Percentiles rank a stretch among this genome's conserved stretches.
Conservation (phyloP, 306 rosid genomes). For the Casuarina glauca region DNA sequence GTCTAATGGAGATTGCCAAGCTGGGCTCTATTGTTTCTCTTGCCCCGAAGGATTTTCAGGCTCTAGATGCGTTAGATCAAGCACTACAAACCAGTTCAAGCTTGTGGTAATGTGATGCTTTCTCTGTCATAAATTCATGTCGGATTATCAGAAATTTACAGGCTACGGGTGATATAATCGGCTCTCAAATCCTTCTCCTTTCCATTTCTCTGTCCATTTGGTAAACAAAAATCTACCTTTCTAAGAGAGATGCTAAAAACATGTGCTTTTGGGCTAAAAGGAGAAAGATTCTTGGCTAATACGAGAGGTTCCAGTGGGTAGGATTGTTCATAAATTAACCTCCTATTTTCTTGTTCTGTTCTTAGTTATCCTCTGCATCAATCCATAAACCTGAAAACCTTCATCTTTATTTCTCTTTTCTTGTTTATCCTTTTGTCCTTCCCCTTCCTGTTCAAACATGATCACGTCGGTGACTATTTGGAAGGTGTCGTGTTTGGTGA, state of each 20-base stretch:
- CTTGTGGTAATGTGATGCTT: constrained; percentile 50
- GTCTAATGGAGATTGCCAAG: constrained; percentile 59
- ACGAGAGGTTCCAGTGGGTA: neutral
- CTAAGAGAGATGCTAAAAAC: neutral
- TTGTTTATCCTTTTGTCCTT: neutral
- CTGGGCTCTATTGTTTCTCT: constrained; percentile 56
- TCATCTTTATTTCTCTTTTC: neutral
- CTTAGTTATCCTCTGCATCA: too few relatives aligned
- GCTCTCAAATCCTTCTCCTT: neutral
- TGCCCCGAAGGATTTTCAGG: constrained; percentile 51
- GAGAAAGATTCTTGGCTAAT: neutral
- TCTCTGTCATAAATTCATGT: neutral
- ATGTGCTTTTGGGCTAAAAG: neutral
- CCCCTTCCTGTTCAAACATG: too few relatives aligned
- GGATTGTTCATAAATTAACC: too few relatives aligned
- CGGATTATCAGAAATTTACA: too few relatives aligned
- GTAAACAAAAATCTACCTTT: neutral
- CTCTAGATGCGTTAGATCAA: constrained; percentile 70
- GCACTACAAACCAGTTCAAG: constrained; percentile 67
- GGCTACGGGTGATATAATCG: neutral
- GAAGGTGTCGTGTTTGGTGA: neutral
- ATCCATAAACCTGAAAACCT: too few relatives aligned
- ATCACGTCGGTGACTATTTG: too few relatives aligned
- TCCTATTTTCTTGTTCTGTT: too few relatives aligned
- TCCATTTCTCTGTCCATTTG: neutral